A percentile compares a stretch with the other conserved stretches of the same genome.
These are phyloP conservation scores for Tetragonia tetragonoides DNA, from an alignment of 148 eudicot genomes.

Conservation along the genomic window DNA sequence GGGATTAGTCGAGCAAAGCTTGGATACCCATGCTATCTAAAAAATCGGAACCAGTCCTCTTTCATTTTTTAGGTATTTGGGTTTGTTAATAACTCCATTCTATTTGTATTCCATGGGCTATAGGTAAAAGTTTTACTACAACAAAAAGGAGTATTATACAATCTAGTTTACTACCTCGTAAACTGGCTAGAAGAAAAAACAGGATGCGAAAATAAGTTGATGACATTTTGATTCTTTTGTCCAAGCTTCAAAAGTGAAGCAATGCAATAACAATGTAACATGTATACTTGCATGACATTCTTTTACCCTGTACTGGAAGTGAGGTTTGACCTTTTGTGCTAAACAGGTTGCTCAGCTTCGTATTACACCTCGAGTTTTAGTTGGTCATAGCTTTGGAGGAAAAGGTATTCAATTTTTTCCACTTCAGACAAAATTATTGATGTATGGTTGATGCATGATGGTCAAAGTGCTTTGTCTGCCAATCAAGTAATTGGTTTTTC, in stretches of 20 bases:
- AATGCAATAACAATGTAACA: neutral
- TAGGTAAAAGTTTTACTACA: neutral
- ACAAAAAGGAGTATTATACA: neutral
- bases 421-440: neutral
- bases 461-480: neutral
- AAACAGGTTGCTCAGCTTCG: conserved; percentile 67
- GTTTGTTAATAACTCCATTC: neutral
- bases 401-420: conserved; percentile 54
- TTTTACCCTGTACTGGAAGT: neutral
- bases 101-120: neutral
- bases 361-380: conserved; percentile 75
- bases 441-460: neutral
- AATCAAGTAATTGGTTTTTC: conserved; percentile 17
- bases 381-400: conserved; percentile 98
- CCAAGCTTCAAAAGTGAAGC: neutral
- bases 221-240: neutral
- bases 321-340: conserved; percentile 12
- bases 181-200: neutral
- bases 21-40: too few species aligned
- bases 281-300: neutral
- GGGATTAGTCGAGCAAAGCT: too few species aligned
- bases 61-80: neutral
- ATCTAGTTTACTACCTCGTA: neutral
- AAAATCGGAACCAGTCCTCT: neutral
- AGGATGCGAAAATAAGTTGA: neutral